Base-by-base conservation (phyloP, 139 green algal genomes). In the Eudorina sp. region DNA sequence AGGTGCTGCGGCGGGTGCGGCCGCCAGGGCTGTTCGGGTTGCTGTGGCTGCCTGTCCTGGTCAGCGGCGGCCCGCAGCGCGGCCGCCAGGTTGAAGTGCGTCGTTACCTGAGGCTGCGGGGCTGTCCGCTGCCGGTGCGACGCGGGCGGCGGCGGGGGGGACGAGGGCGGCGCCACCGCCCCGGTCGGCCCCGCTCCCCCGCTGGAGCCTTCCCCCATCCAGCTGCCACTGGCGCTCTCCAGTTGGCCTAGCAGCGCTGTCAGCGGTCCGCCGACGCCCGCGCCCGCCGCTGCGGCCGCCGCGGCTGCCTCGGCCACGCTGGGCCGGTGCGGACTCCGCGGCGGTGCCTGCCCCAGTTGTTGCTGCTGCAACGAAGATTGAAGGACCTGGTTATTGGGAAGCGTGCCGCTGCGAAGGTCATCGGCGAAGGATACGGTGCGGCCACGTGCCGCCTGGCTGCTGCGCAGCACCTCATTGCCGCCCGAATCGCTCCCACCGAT, bases 391-490 rank as follows among this genome's bases (percentile, higher is more conserved):
- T 66, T 11, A 25, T 29, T 7, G 14, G 62, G 19, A 72, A 29
- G 21, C 13, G 21, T 5, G 29, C 36, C 64, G 25, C 13, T 48
- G 68, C 1, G 36, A 16, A n/a, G 3, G 41, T 77, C 60, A 38
- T 86, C 62, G 0, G 40, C 58, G 38, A 86, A 86, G 27, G 60
- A 74, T n/a, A 86, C 58, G 45, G 43, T 76, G 29, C 79, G 79
- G n/a, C 79, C 29, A 40, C 58, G 9, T 23, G 8, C 34, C 62
- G 21, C 62, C 48, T 13, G 13, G 48, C 48, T 55, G 48, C 48
- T 55, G 48, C 48, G 11, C 48, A 55, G 48, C 48, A 55, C 48
- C n/a, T n/a, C n/a, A n/a, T n/a, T n/a, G n/a, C n/a, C n/a, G n/a
- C n/a, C n/a, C n/a, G 48, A 55, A 13, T 13, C 48, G 48, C 48